Evolutionary conservation across 768 basidiomycete species (phyloP), one percentile per base, ranked within the genome.

Genomic region (Postia placenta): DNA sequence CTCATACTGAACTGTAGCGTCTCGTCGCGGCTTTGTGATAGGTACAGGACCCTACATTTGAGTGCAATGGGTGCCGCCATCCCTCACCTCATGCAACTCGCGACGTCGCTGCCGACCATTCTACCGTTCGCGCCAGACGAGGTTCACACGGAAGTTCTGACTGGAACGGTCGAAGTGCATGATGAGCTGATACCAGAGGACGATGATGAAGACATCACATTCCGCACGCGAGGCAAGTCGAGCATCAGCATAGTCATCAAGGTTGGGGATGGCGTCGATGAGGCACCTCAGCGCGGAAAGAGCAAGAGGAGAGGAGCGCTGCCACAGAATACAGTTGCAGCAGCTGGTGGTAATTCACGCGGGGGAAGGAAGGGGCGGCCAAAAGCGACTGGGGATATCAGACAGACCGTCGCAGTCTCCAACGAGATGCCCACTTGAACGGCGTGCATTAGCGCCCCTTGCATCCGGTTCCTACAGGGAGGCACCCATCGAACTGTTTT

Each of bases 11-110:
- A 33, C 20, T 20, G 17, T 7, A 12, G 26, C 17, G 9, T 9
- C 33, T 35, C 33, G n/a, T 35, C 9, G 20, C 15, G 38, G 38
- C 11, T 14, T 26, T 43, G 5, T 40, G 24, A 11, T 56, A 90
- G 87, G 28, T 83, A 87, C 60, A 85, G 85, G 54, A 81, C 78
- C 4, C 65, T 94, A 26, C 79, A 83, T 63, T 65, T 94, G 38
- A 80, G 77, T 51, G 92, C 88, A 5, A 85, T 93, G 81, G 92
- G 90, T 22, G 92, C 92, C 4, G 90, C 92, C 1, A 92, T 94
- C 49, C 90, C 92, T 2, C 83, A 83, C 57, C 78, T 91, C 20
- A 67, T 86, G 24, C 80, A 80, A 41, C 73, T 95, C 12, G 68
- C 77, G 11, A 75, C 83, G 4, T 83, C 88, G 19, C 71, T 93